phyloP scores from a whole-genome alignment of 257 asterid genomes.

The Echium plantagineum region DNA sequence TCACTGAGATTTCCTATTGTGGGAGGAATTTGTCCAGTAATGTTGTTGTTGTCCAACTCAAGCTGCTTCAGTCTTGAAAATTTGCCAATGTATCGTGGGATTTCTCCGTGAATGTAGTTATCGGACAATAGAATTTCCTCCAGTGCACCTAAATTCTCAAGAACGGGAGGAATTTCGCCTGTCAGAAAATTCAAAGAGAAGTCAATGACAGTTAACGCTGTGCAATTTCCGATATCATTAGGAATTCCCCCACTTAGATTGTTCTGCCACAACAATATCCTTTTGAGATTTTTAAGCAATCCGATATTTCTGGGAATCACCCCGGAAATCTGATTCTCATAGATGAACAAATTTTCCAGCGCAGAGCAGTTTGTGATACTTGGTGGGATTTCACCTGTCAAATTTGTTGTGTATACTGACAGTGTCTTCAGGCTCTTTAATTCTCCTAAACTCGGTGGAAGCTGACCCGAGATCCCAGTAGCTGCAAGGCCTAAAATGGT shows the following conservation, averaged over 20 bases:
- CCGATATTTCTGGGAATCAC: constrained; percentile 46
- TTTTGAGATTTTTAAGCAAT: constrained; percentile 33
- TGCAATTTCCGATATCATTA: constrained; percentile 41
- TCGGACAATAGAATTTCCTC: constrained; percentile 69
- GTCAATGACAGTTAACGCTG: constrained; percentile 41
- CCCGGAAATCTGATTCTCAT: constrained; percentile 56
- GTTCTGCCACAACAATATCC: constrained; percentile 51
- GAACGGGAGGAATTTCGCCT: constrained; percentile 45
- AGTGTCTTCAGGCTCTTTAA: constrained; percentile 50
- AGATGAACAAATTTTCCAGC: constrained; percentile 41
- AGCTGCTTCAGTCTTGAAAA: constrained; percentile 47
- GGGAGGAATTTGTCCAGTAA: constrained; percentile 50
- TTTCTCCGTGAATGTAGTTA: constrained; percentile 36
- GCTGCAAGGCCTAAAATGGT: constrained; percentile 51
- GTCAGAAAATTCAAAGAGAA: constrained; percentile 49
- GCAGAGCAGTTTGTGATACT: constrained; percentile 51
- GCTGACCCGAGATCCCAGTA: constrained; percentile 48
- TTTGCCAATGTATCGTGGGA: constrained; percentile 47
- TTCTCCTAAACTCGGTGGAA: constrained; percentile 42
- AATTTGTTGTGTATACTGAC: constrained; percentile 49
- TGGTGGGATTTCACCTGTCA: constrained; percentile 48
- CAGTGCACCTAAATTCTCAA: constrained; percentile 24
- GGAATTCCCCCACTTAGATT: constrained; percentile 44
- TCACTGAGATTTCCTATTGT: constrained; percentile 45
- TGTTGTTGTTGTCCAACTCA: constrained; percentile 53